Evolutionary conservation across 306 rosid species (phyloP).

Genomic region (Prunus persica): Prunus_persica_NCBIv2 NC_034013.1:17788501-17789000

Average conservation of each 20-base stretch:
- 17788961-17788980: not conserved
- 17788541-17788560: not conserved
- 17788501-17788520: not conserved
- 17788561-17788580: not conserved
- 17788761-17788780: slow-evolving; percentile 78
- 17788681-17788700: not conserved
- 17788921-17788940: too few species aligned
- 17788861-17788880: not conserved
- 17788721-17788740: slow-evolving; percentile 39
- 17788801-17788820: not conserved
- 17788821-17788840: not conserved
- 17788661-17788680: not conserved
- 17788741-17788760: slow-evolving; percentile 54
- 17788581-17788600: not conserved
- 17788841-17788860: not conserved
- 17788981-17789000: not conserved
- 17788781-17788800: slow-evolving; percentile 51
- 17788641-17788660: not conserved
- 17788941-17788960: not conserved
- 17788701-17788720: slow-evolving; percentile 68
- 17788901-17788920: not conserved
- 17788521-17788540: not conserved
- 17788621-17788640: not conserved
- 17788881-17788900: not conserved
- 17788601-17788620: not conserved